These are phyloP conservation scores for Aureobasidium uvarum DNA, from an alignment of 2,329 filamentous ascomycete species.

Conservation along the genomic window DNA sequence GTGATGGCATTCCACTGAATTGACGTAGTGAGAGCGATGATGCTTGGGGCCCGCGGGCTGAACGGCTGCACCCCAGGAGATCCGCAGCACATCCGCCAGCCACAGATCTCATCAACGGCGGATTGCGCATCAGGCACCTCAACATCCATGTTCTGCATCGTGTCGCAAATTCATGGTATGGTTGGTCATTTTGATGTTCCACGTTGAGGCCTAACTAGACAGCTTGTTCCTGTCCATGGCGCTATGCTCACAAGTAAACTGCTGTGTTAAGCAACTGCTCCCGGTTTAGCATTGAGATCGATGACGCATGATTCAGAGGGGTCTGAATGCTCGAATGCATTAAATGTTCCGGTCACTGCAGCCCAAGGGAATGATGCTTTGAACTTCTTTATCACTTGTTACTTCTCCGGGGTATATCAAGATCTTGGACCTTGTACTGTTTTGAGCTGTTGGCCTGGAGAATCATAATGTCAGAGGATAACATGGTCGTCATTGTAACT, in stretches of 20 bases:
- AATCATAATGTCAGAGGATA: conserved; percentile 32
- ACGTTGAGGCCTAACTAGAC: background rate
- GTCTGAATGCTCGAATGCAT: background rate
- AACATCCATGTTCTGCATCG: background rate
- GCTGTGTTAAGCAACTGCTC: background rate
- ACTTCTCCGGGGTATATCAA: background rate
- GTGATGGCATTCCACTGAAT: conserved; percentile 11
- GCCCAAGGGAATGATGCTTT: background rate
- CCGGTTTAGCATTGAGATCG: background rate
- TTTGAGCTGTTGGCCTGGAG: background rate
- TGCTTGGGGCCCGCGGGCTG: background rate
- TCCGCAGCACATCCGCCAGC: background rate
- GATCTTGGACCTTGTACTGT: background rate
- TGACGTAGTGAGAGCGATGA: background rate
- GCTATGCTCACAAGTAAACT: background rate
- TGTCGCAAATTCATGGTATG: background rate
- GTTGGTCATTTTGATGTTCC: background rate
- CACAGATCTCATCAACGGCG: background rate
- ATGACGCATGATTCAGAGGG: conserved; percentile 8
- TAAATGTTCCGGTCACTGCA: conserved; percentile 1
- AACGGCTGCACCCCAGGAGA: conserved; percentile 22
- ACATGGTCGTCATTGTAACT: conserved; percentile 38
- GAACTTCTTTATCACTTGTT: background rate
- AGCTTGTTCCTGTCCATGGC: background rate
- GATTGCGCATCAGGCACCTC: background rate